Conservation (phyloP, 768 basidiomycete species). For the Boletus speciosus region DNA sequence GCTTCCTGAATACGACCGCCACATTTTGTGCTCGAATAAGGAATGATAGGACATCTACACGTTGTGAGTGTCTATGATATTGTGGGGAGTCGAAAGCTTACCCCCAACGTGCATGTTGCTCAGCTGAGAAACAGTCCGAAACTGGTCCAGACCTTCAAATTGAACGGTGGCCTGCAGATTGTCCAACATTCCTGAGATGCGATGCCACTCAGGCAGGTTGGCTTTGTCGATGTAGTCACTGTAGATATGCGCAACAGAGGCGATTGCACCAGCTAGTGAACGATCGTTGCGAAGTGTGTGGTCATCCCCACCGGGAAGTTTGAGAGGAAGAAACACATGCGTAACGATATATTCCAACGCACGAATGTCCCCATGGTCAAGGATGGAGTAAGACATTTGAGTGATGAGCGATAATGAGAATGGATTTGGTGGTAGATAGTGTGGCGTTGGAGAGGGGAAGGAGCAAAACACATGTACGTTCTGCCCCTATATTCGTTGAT, state of each 20-base stretch:
- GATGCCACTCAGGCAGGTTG: conserved; percentile 26
- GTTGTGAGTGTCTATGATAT: background rate
- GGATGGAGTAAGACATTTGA: conserved; percentile 6
- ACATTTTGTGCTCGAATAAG: conserved; percentile 47
- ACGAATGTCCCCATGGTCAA: background rate
- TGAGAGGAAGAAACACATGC: conserved; percentile 44
- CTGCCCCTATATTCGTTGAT: background rate
- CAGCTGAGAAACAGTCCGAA: conserved; percentile 4
- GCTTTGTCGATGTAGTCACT: background rate
- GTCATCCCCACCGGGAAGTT: conserved; percentile 39
- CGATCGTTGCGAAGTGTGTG: conserved; percentile 21
- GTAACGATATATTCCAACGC: conserved; percentile 33
- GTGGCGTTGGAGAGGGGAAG: background rate
- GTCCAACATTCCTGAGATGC: conserved; percentile 30
- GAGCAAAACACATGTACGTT: background rate
- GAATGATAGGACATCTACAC: conserved; percentile 36
- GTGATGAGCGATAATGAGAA: background rate
- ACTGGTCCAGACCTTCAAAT: background rate
- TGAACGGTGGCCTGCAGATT: conserved; percentile 17
- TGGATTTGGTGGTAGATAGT: background rate
- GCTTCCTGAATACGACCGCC: conserved; percentile 37
- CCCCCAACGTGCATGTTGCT: conserved; percentile 22
- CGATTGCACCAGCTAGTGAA: conserved; percentile 22
- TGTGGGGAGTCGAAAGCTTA: background rate
- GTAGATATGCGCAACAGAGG: conserved; percentile 21